phyloP scores from a whole-genome alignment of 352 stramenopile species.

The Globisporangium alternatum region DNA sequence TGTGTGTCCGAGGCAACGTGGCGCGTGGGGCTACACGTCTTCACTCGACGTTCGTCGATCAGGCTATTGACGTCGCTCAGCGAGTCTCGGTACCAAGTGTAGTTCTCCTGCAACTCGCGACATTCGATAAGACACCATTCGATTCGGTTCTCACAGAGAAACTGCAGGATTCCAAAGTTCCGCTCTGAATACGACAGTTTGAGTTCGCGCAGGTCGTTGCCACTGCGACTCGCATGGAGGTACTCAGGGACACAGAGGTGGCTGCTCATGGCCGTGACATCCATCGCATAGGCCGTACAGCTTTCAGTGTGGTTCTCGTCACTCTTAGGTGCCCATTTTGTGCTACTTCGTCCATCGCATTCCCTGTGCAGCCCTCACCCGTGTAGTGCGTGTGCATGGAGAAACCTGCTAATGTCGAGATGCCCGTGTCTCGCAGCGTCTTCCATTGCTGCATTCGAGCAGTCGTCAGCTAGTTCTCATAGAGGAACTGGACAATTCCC shows the following conservation, averaged over 20 bases:
- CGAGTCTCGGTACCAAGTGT: neutral
- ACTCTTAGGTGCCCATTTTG: neutral
- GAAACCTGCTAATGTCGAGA: neutral
- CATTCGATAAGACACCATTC: neutral
- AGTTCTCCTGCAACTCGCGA: neutral
- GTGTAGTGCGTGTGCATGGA: neutral
- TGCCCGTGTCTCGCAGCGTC: neutral
- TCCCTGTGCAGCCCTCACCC: neutral
- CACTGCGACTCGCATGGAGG: neutral
- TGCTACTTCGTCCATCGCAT: neutral
- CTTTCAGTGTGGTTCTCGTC: neutral
- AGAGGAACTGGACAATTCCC: neutral
- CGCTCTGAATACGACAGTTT: neutral
- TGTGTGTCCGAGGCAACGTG: neutral
- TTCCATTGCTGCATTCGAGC: neutral
- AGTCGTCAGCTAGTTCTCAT: neutral
- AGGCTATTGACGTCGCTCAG: neutral
- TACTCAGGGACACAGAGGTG: neutral
- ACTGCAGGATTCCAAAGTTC: neutral
- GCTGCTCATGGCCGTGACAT: no score
- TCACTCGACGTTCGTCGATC: neutral
- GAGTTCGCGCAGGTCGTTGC: neutral
- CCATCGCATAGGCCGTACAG: neutral
- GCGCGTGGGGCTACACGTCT: neutral
- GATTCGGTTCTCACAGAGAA: neutral